A percentile compares a stretch with the other conserved stretches of the same genome.
These are phyloP conservation scores for Erodium maritimum DNA, from an alignment of 345 rosid genomes.

Conservation along the genomic window DNA sequence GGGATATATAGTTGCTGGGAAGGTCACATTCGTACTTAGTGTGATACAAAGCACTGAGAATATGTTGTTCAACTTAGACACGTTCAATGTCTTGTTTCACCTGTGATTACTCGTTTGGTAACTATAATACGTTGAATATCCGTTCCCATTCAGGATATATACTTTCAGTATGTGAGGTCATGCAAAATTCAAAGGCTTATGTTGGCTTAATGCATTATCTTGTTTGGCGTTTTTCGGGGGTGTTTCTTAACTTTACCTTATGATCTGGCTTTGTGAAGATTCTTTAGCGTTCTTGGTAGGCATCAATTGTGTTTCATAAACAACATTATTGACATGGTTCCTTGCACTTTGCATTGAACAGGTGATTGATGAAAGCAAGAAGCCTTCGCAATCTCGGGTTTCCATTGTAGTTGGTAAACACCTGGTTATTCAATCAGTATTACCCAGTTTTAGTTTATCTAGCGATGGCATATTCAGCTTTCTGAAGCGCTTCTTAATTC, in stretches of 20 bases:
- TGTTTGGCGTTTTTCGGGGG: neutral
- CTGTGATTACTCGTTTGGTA: neutral
- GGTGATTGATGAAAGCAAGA: conserved; percentile 28
- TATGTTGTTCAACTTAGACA: neutral
- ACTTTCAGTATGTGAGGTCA: neutral
- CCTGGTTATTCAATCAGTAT: conserved; percentile 3
- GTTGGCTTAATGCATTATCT: neutral
- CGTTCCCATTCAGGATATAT: too few relatives aligned
- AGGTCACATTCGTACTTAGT: neutral
- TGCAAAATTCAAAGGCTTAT: neutral
- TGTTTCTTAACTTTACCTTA: too few relatives aligned
- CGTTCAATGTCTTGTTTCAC: neutral
- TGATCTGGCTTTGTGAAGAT: neutral
- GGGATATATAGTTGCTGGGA: neutral
- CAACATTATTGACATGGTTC: neutral
- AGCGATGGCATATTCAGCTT: neutral
- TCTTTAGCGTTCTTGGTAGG: too few relatives aligned
- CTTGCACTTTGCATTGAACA: conserved; percentile 19
- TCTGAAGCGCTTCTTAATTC: neutral
- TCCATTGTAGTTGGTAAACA: conserved; percentile 16
- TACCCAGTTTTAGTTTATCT: neutral
- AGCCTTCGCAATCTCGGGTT: conserved; percentile 11
- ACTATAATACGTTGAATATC: neutral
- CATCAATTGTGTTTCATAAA: neutral
- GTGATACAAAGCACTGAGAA: neutral